phyloP scores from a whole-genome alignment of 805 yeast species.

The Kuraishia borneana region DNA sequence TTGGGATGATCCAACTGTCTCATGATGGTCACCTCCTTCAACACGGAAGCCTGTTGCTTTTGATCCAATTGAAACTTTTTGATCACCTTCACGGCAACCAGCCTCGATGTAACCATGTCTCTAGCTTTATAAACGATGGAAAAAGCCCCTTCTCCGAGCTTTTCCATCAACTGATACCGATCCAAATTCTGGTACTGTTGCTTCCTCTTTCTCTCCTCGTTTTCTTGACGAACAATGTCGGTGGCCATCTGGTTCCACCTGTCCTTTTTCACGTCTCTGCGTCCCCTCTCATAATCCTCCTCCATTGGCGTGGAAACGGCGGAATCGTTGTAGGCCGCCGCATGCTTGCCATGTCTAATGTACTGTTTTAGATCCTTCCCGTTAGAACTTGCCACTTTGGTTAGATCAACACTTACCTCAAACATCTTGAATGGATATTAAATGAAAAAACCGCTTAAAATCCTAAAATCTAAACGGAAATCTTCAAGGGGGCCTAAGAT shows the following conservation, averaged over 20 bases:
- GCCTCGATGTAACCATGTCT: slow-evolving; percentile 23
- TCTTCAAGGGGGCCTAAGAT: too few relatives aligned
- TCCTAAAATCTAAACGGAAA: too few relatives aligned
- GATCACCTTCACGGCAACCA: slow-evolving; percentile 49
- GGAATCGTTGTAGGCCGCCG: slow-evolving; percentile 7
- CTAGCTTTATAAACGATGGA: slow-evolving; percentile 41
- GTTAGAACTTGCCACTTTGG: too few relatives aligned
- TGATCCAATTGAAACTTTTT: slow-evolving; percentile 58
- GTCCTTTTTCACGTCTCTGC: slow-evolving; percentile 10
- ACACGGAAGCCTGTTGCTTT: slow-evolving; percentile 54
- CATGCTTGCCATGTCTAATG: slow-evolving; percentile 31
- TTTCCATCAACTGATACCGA: slow-evolving; percentile 30
- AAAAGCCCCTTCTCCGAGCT: slow-evolving; percentile 53
- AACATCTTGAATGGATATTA: slow-evolving; percentile 13
- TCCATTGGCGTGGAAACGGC: background rate
- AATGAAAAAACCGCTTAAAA: too few relatives aligned
- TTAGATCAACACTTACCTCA: slow-evolving; percentile 3
- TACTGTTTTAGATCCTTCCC: slow-evolving; percentile 27
- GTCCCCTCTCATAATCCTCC: background rate
- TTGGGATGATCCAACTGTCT: slow-evolving; percentile 54
- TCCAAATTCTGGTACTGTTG: slow-evolving; percentile 16
- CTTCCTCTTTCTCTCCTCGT: slow-evolving; percentile 9
- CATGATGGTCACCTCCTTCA: slow-evolving; percentile 74
- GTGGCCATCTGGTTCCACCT: slow-evolving; percentile 20
- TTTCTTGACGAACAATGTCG: slow-evolving; percentile 20